Evolutionary conservation across 306 rosid species (phyloP).

Genomic region (Calophaca sinica): DNA sequence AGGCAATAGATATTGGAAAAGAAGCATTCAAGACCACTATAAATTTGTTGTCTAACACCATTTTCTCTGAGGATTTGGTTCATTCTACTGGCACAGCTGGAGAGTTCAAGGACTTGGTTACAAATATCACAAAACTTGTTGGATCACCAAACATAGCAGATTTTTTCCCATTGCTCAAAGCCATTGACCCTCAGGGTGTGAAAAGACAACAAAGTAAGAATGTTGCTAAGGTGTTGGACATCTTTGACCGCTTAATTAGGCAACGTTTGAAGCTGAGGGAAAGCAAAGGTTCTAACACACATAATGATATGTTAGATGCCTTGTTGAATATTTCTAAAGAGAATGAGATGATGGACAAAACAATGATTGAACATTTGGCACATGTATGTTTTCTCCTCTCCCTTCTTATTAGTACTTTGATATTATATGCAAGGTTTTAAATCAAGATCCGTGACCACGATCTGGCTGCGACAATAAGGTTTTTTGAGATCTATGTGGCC

Average conservation of each 20-base stretch:
- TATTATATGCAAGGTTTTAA: too few relatives aligned
- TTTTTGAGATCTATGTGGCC: too few relatives aligned
- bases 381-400: conserved; percentile 22
- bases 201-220: conserved; percentile 28
- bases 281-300: not conserved
- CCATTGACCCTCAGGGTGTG: conserved; percentile 49
- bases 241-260: conserved; percentile 30
- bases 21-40: conserved; percentile 41
- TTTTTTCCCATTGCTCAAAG: conserved; percentile 46
- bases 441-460: too few relatives aligned
- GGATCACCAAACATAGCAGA: conserved; percentile 55
- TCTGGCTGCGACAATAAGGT: too few relatives aligned
- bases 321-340: conserved; percentile 44
- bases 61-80: conserved; percentile 52
- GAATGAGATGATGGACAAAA: conserved; percentile 42
- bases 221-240: conserved; percentile 13
- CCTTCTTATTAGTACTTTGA: not conserved
- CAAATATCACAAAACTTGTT: conserved; percentile 41
- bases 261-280: conserved; percentile 40
- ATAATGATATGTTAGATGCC: conserved; percentile 47
- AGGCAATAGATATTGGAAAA: conserved; percentile 48
- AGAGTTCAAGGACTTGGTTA: conserved; percentile 41
- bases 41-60: conserved; percentile 45
- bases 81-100: not conserved
- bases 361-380: conserved; percentile 34